Conservation (phyloP, 345 rosid species). For the Sapria himalayana region DNA sequence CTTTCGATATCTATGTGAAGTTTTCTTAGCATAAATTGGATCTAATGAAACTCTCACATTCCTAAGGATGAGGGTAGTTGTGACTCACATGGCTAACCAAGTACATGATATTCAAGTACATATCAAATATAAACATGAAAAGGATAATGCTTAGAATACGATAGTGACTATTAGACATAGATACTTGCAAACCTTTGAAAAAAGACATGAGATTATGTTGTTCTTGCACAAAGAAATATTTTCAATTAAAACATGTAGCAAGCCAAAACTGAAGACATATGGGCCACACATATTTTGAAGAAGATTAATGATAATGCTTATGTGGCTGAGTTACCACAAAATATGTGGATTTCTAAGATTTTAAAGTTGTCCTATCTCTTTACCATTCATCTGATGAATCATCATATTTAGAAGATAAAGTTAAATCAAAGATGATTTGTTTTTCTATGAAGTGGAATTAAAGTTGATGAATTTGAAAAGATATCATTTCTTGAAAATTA, state of each 20-base stretch:
- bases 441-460: background rate
- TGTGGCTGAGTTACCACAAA: background rate
- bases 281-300: background rate
- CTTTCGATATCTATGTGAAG: background rate
- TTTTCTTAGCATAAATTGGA: background rate
- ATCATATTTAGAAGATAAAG: background rate
- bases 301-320: background rate
- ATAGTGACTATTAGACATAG: background rate
- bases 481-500: no score
- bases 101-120: background rate
- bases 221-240: background rate
- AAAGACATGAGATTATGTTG: background rate
- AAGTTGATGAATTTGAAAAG: no score
- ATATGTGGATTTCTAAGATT: background rate
- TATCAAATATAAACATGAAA: background rate
- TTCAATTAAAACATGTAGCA: background rate
- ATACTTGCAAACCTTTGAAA: background rate
- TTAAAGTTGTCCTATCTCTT: background rate
- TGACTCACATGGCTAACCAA: background rate
- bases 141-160: background rate
- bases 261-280: background rate
- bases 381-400: background rate
- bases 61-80: background rate
- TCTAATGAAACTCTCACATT: background rate
- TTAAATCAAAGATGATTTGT: background rate